These are phyloP conservation scores for Ichthyophthirius multifiliis DNA, from an alignment of 169 alveolate genomes.

Conservation along the genomic window DNA sequence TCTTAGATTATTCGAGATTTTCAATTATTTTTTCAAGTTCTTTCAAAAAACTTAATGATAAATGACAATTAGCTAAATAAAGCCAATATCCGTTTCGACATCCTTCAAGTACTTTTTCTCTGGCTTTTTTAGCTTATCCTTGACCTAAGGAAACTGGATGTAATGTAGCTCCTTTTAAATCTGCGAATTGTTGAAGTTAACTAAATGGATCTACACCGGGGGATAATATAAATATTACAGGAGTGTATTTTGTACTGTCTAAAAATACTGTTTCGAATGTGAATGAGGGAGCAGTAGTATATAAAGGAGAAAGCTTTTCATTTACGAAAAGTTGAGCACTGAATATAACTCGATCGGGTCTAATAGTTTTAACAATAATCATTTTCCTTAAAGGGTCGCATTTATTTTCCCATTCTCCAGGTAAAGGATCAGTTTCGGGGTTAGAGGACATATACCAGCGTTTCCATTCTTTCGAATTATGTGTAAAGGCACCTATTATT, in stretches of 20 bases:
- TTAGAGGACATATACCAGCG: slow-evolving; percentile 60
- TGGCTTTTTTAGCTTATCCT: slow-evolving; percentile 92
- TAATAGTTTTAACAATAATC: slow-evolving; percentile 86
- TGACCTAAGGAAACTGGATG: slow-evolving; percentile 91
- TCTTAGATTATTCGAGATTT: slow-evolving; percentile 54
- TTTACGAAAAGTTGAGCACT: slow-evolving; percentile 87
- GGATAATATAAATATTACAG: slow-evolving; percentile 88
- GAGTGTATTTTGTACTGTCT: slow-evolving; percentile 77
- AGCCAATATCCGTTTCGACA: slow-evolving; percentile 94
- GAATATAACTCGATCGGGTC: slow-evolving; percentile 92
- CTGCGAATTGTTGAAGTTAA: slow-evolving; percentile 80
- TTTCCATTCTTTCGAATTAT: slow-evolving; percentile 86
- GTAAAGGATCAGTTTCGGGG: slow-evolving; percentile 87
- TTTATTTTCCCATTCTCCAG: slow-evolving; percentile 96
- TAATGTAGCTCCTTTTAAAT: slow-evolving; percentile 57
- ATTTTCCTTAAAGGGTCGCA: slow-evolving; percentile 87
- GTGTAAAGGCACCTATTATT: slow-evolving; percentile 87
- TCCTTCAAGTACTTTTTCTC: slow-evolving; percentile 87
- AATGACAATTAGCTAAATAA: slow-evolving; percentile 91
- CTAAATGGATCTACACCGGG: slow-evolving; percentile 95
- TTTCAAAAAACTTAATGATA: slow-evolving; percentile 90
- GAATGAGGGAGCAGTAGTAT: slow-evolving; percentile 88
- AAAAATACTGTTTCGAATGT: slow-evolving; percentile 86
- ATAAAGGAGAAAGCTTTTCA: slow-evolving; percentile 84
- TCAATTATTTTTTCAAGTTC: slow-evolving; percentile 88